Base-by-base conservation (phyloP, 768 basidiomycete species). In the Psilocybe cyanescens region DNA sequence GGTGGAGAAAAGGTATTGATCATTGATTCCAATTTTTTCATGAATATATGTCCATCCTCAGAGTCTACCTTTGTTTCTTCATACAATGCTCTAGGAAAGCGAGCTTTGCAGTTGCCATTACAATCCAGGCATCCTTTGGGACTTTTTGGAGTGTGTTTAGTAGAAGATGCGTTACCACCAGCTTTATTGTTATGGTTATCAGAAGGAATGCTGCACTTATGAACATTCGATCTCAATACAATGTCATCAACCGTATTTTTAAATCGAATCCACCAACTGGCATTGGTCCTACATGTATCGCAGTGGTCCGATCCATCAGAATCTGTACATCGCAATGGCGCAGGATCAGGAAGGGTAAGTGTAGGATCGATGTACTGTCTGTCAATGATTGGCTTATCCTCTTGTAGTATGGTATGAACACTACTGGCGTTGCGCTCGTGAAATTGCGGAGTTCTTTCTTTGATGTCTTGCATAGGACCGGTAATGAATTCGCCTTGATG, bases 21-120 rank as follows among this genome's bases (percentile, higher is more conserved):
- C 50, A 52, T 64, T 1, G 66, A 14, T 57, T 79, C 76, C 1
- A 51, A 33, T 47, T 72, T 69, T 69, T 73, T 71, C 61, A 71
- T 52, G 61, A 61, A 11, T 30, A 65, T 44, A 64, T 52, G 16
- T 5, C 70, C 78, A 35, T 72, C 70, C 0, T 44, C 39, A 8
- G 65, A 44, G 46, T 69, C 71, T 6, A 71, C 46, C n/a, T 9
- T 24, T n/a, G 60, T 55, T 1, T 53, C 63, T 28, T 67, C 24
- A 3, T 37, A 2, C 14, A 55, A 8, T 1, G 64, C 45, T n/a
- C 68, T 41, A 4, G 76, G 2, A 66, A 74, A 76, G 4, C 72
- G 48, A 11, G 68, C 65, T 39, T 65, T 63, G 50, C 75, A 77
- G 33, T 54, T 59, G n/a, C 59, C 31, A 45, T 64, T 55, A 7